A percentile compares a stretch with the other conserved stretches of the same genome.
phyloP scores from a whole-genome alignment of 768 basidiomycete genomes.

The Leccinum variicolor region DNA sequence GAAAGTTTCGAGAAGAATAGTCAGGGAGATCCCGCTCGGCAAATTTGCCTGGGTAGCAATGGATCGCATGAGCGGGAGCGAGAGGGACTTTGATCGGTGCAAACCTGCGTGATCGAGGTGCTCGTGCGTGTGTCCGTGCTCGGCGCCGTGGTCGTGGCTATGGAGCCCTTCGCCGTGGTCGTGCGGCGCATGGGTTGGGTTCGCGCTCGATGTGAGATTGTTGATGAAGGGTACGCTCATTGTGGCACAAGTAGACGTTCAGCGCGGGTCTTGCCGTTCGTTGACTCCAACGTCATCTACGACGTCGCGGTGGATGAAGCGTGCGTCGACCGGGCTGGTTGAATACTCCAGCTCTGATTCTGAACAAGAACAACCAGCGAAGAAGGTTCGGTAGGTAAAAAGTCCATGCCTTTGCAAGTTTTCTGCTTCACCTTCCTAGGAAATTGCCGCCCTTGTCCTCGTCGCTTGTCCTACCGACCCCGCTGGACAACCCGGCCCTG shows the following conservation, averaged over 20 bases:
- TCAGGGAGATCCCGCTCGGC: constrained; percentile 91
- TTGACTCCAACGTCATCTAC: background rate
- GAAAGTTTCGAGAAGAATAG: constrained; percentile 78
- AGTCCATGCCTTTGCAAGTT: background rate
- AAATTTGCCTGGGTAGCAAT: constrained; percentile 66
- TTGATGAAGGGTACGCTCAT: constrained; percentile 80
- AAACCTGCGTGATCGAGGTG: constrained; percentile 85
- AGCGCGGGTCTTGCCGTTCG: constrained; percentile 13
- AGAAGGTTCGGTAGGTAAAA: constrained; percentile 33
- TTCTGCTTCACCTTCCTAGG: constrained; percentile 30
- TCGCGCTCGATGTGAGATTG: constrained; percentile 44
- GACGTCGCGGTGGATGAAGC: constrained; percentile 19
- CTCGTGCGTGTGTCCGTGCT: constrained; percentile 96
- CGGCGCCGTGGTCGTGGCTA: constrained; percentile 57
- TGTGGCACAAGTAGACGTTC: background rate
- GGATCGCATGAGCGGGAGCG: background rate
- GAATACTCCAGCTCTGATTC: constrained; percentile 44
- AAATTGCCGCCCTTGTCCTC: constrained; percentile 61
- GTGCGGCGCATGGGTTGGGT: constrained; percentile 54
- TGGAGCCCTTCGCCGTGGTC: constrained; percentile 37
- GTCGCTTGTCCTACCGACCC: constrained; percentile 44
- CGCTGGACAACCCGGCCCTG: constrained; percentile 67
- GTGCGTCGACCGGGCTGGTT: constrained; percentile 35
- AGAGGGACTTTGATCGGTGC: constrained; percentile 7
- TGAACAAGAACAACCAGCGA: constrained; percentile 33